Conservation (phyloP, 83 land plant genomes). For the Diphasiastrum complanatum region DNA sequence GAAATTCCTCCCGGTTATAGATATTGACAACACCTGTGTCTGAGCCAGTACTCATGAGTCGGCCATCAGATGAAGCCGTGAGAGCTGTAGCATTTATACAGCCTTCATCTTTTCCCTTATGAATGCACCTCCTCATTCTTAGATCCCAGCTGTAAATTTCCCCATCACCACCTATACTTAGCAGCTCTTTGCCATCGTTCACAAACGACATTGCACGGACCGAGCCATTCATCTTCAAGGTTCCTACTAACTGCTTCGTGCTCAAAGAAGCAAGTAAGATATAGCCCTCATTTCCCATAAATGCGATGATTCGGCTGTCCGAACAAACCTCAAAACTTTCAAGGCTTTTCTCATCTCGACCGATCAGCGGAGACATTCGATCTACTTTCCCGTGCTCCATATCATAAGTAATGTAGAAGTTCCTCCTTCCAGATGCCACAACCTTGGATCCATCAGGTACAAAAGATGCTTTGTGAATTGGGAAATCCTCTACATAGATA, state of each 20-base stretch:
- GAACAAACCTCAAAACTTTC: constrained; percentile 82
- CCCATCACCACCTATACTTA: constrained; percentile 91
- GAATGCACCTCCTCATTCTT: constrained; percentile 64
- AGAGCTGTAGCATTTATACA: constrained; percentile 58
- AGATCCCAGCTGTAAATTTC: constrained; percentile 91
- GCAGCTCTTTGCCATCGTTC: constrained; percentile 52
- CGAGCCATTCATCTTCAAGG: constrained; percentile 95
- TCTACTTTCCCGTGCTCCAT: constrained; percentile 56
- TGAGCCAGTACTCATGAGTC: constrained; percentile 72
- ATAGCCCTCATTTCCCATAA: constrained; percentile 86
- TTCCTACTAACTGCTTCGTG: constrained; percentile 70
- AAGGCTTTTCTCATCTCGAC: constrained; percentile 86
- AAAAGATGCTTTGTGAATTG: constrained; percentile 74
- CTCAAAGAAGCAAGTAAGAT: constrained; percentile 66
- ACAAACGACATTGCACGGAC: constrained; percentile 71
- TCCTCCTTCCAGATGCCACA: constrained; percentile 65
- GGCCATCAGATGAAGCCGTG: constrained; percentile 51
- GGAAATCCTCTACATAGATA: constrained; percentile 73
- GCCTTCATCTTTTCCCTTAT: constrained; percentile 84
- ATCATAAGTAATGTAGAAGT: constrained; percentile 69
- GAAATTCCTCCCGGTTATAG: constrained; percentile 63
- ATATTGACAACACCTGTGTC: constrained; percentile 79
- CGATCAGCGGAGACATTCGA: constrained; percentile 59
- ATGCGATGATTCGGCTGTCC: constrained; percentile 71
- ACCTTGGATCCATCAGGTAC: constrained; percentile 84